Conservation (phyloP, 768 basidiomycete genomes). For the Trametes maxima region DNA sequence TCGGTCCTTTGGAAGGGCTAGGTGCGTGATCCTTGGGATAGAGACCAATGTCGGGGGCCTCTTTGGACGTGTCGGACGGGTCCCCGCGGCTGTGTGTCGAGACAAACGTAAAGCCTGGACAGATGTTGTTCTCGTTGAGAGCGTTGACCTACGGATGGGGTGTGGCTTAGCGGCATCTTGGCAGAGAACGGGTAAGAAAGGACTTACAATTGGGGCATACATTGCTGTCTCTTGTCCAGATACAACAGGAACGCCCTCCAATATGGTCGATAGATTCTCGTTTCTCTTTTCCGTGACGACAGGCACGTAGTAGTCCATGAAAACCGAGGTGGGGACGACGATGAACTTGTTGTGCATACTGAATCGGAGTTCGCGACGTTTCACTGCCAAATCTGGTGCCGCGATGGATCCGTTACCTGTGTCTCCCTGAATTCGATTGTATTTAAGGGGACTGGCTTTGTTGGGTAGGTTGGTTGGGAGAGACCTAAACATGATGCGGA, state of each 20-base stretch:
- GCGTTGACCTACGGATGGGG: background rate
- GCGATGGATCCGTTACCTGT: background rate
- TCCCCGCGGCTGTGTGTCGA: background rate
- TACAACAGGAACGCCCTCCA: background rate
- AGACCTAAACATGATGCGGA: background rate
- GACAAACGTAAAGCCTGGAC: background rate
- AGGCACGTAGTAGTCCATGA: background rate
- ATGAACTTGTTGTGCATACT: background rate
- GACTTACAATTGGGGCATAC: background rate
- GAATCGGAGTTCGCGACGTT: background rate
- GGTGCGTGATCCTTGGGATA: background rate
- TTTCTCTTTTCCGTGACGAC: background rate
- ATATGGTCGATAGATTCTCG: background rate
- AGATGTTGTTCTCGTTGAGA: background rate
- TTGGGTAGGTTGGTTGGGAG: background rate
- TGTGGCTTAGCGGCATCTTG: background rate
- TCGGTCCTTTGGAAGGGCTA: background rate
- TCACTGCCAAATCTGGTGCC: background rate
- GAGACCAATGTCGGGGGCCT: background rate
- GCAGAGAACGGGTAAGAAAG: background rate
- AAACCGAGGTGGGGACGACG: background rate
- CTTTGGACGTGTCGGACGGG: background rate
- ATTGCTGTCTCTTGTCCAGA: background rate
- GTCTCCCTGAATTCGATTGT: background rate
- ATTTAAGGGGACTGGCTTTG: background rate